Evolutionary conservation across 352 stramenopile species (phyloP).

Genomic region (Phytophthora litchii): DNA sequence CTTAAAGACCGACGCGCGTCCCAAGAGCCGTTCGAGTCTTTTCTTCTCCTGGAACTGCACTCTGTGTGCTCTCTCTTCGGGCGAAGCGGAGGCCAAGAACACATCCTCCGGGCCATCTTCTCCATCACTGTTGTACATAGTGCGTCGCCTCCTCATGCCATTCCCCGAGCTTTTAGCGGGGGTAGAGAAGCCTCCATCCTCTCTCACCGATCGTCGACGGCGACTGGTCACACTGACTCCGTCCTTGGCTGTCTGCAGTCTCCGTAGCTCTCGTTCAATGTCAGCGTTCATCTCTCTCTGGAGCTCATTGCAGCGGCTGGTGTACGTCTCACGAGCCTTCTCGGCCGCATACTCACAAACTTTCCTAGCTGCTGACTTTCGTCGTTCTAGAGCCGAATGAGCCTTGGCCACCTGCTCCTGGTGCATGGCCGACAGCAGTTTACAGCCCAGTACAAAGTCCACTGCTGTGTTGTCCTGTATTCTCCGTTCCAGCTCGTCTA

Average conservation of each 20-base stretch:
- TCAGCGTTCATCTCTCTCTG: constrained; percentile 57
- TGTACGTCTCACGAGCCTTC: constrained; percentile 46
- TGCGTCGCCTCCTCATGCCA: constrained; percentile 22
- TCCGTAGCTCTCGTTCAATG: constrained; percentile 56
- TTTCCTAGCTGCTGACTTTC: constrained; percentile 26
- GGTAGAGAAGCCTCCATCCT: constrained; percentile 22
- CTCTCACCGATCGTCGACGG: constrained; percentile 40
- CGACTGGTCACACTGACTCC: constrained; percentile 73
- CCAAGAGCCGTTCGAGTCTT: constrained; percentile 54
- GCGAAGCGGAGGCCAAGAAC: constrained; percentile 32
- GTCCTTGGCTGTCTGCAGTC: constrained; percentile 60
- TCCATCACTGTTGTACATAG: constrained; percentile 25
- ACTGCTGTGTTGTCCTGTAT: constrained; percentile 39
- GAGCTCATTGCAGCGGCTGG: constrained; percentile 51
- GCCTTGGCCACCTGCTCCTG: constrained; percentile 34
- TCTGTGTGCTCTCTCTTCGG: constrained; percentile 38
- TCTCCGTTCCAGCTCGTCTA: constrained; percentile 30
- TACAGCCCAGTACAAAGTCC: constrained; percentile 46
- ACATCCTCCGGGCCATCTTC: constrained; percentile 30
- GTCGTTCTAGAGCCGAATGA: constrained; percentile 35
- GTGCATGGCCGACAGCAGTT: constrained; percentile 31
- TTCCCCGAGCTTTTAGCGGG: constrained; percentile 23
- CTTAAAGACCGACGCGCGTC: constrained; percentile 54
- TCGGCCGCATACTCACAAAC: constrained; percentile 52
- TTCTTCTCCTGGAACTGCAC: constrained; percentile 62